Base-by-base conservation (phyloP, 2,329 filamentous ascomycete species). In the Coniosporium tulheliwenetii region DNA sequence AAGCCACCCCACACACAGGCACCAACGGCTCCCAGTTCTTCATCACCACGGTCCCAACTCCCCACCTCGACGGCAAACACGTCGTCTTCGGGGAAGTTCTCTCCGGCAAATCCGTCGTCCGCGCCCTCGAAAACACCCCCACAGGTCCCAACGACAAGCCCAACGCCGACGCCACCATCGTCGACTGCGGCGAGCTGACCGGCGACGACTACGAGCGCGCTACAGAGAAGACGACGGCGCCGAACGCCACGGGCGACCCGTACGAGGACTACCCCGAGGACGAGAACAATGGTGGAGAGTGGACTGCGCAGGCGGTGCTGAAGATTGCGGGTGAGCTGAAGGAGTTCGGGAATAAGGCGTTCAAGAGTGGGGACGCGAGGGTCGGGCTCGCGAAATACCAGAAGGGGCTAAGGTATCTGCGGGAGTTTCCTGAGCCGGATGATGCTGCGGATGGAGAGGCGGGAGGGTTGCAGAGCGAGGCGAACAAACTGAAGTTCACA, bases 1-100 rank as follows among this genome's bases (percentile, higher is more conserved):
- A 26, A 26, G 4, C 19, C 19, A 26, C 7, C 19, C 4, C 19
- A 26, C 19, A 10, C 32, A 13, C 49, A 83, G 80, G 81, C 52
- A 94, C 91, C 60, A 98, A 98, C 60, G 91, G 91, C 55, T 93
- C 84, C 39, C 91, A 98, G 57, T 98, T 98, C 75, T 98, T 98
- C 73, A 70, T 96, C 53, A 98, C 91, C 38, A 96, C 91, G 12
- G 85, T 94, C 29, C 72, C 79, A n/a, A 96, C 91, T 10, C 87
- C 86, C 38, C 91, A 96, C 61, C 75, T 96, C 33, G 87, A 98
- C 60, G 77, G 77, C 59, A 98, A 98, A 71, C 89, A 98, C 65
- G 91, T 96, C 37, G 87, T 98, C 16, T 98, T 95, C 52, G 91
- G 91, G 47, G 81, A 95, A 59, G 89, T 96, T 42, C 74, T 95